phyloP scores from a whole-genome alignment of 768 basidiomycete genomes.

The Mycena galopus region DNA sequence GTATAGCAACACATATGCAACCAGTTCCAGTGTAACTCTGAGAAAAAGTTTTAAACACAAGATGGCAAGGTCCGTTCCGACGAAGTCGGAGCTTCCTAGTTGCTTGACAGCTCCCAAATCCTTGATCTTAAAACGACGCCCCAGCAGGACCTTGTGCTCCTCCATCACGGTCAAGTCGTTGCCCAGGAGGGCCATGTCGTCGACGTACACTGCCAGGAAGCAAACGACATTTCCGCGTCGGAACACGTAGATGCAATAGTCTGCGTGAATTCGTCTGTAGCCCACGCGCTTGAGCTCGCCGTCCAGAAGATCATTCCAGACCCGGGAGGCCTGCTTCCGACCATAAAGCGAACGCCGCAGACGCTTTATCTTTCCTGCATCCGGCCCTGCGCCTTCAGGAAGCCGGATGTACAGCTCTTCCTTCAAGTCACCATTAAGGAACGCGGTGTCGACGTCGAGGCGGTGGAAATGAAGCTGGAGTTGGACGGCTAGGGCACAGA shows the following conservation, averaged over 20 bases:
- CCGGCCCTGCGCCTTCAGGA: constrained; percentile 26
- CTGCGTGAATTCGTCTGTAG: constrained; percentile 35
- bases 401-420: constrained; percentile 44
- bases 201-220: constrained; percentile 40
- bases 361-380: constrained; percentile 10
- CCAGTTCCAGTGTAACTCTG: too few relatives aligned
- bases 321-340: constrained; percentile 43
- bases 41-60: too few relatives aligned
- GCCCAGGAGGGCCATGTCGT: constrained; percentile 29
- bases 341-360: constrained; percentile 47
- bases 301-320: constrained; percentile 46
- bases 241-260: constrained; percentile 34
- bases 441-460: constrained; percentile 40
- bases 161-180: not conserved
- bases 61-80: too few relatives aligned
- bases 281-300: constrained; percentile 36
- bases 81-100: too few relatives aligned
- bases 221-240: not conserved
- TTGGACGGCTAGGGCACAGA: constrained; percentile 40
- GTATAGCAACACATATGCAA: too few relatives aligned
- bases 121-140: constrained; percentile 30
- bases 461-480: constrained; percentile 38
- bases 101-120: constrained; percentile 35
- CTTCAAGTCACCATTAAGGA: constrained; percentile 43
- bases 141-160: constrained; percentile 25